Evolutionary conservation across 768 basidiomycete species (phyloP).

Genomic region (Scleroderma citrinum): DNA sequence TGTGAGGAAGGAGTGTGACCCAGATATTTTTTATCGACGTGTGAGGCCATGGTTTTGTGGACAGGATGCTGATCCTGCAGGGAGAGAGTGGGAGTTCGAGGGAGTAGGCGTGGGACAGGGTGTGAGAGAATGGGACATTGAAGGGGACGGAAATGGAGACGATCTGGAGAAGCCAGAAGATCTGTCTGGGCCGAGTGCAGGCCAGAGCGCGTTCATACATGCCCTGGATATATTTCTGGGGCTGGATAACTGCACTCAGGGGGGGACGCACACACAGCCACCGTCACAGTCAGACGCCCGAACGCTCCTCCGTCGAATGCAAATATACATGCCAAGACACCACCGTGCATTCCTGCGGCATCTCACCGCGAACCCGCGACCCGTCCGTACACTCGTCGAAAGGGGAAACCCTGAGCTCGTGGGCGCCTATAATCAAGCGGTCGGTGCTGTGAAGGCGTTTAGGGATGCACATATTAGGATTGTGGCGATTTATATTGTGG

Average conservation of each 20-base stretch:
- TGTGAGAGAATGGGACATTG: too few relatives aligned
- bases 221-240: slow-evolving; percentile 70
- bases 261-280: neutral
- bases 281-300: neutral
- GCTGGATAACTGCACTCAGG: slow-evolving; percentile 40
- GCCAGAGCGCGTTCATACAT: slow-evolving; percentile 75
- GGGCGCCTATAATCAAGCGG: slow-evolving; percentile 55
- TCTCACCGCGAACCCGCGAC: slow-evolving; percentile 52
- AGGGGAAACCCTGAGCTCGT: slow-evolving; percentile 18
- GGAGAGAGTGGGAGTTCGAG: slow-evolving; percentile 52
- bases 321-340: slow-evolving; percentile 75
- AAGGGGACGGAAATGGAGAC: neutral
- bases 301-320: slow-evolving; percentile 67
- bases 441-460: slow-evolving; percentile 59
- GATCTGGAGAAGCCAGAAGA: slow-evolving; percentile 42
- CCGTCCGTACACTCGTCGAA: slow-evolving; percentile 43
- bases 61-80: slow-evolving; percentile 44
- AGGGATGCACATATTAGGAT: slow-evolving; percentile 70
- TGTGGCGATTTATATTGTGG: slow-evolving; percentile 53
- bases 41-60: slow-evolving; percentile 83
- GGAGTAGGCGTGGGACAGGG: slow-evolving; percentile 47
- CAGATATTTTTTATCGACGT: slow-evolving; percentile 62
- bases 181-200: slow-evolving; percentile 75
- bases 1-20: slow-evolving; percentile 67
- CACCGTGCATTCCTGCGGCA: slow-evolving; percentile 76